Conservation (phyloP, 192 early-diverging fungal genomes). For the Coemansia sp. region DNA sequence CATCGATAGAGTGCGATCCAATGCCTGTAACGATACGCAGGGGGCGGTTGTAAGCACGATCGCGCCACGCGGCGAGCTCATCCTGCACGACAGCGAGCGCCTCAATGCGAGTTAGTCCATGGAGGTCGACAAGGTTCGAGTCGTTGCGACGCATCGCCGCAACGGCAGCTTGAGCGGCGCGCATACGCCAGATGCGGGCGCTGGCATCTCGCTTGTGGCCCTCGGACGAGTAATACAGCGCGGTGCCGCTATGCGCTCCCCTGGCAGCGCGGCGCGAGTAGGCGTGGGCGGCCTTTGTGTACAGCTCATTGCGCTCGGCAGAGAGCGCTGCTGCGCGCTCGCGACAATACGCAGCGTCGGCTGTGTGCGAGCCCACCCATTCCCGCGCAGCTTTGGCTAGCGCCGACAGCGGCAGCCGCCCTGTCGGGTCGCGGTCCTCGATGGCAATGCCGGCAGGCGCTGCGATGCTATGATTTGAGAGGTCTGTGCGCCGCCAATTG, state of each 20-base stretch:
- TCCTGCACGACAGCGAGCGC: slow-evolving; percentile 64
- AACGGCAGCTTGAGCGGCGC: slow-evolving; percentile 45
- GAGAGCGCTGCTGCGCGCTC: slow-evolving; percentile 13
- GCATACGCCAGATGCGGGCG: slow-evolving; percentile 54
- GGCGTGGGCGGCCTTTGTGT: slow-evolving; percentile 38
- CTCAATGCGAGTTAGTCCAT: slow-evolving; percentile 67
- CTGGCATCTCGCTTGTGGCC: slow-evolving; percentile 34
- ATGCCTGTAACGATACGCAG: slow-evolving; percentile 70
- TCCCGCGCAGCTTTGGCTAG: slow-evolving; percentile 31
- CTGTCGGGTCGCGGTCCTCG: slow-evolving; percentile 11
- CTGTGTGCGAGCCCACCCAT: slow-evolving; percentile 31
- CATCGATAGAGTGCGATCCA: slow-evolving; percentile 66
- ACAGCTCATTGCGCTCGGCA: slow-evolving; percentile 46
- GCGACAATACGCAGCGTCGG: slow-evolving; percentile 41
- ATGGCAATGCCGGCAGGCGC: not conserved
- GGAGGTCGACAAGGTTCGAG: slow-evolving; percentile 67
- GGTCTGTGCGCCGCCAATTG: slow-evolving; percentile 34
- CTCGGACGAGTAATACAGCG: slow-evolving; percentile 48
- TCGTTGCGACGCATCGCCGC: slow-evolving; percentile 49
- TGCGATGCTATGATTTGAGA: slow-evolving; percentile 22
- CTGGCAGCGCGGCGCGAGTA: slow-evolving; percentile 21
- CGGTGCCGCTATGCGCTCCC: slow-evolving; percentile 33
- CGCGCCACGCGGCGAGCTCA: slow-evolving; percentile 63
- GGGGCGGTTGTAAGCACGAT: slow-evolving; percentile 39
- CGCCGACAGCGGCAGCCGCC: slow-evolving; percentile 31